phyloP scores from a whole-genome alignment of 306 rosid species.

The Sphenostylis stenocarpa region DNA sequence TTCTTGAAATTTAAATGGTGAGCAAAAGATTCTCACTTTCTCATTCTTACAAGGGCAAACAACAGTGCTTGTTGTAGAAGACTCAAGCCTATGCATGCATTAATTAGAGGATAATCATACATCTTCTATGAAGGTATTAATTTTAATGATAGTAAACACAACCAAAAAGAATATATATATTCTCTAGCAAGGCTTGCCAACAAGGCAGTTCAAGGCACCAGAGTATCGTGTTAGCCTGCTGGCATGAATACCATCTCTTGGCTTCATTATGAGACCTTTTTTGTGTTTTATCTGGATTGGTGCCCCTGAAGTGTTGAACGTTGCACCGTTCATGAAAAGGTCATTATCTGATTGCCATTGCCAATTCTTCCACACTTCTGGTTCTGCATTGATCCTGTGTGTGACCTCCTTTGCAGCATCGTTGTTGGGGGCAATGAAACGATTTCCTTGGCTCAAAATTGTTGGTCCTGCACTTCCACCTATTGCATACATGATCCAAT shows the following conservation, averaged over 20 bases:
- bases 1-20: no score
- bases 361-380: conserved; percentile 19
- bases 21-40: no score
- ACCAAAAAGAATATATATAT: no score
- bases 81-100: no score
- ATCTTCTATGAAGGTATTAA: background rate
- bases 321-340: conserved; percentile 31
- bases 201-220: conserved; percentile 13
- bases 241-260: conserved; percentile 12
- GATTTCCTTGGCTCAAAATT: conserved; percentile 80
- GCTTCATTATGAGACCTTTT: conserved; percentile 25
- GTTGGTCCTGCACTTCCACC: conserved; percentile 80
- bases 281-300: background rate
- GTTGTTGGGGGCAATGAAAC: conserved; percentile 70
- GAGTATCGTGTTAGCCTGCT: conserved; percentile 13
- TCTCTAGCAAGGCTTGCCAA: conserved; percentile 24
- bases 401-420: conserved; percentile 54
- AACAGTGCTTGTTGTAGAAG: no score
- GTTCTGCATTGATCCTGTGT: background rate
- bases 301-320: background rate
- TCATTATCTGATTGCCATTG: conserved; percentile 31
- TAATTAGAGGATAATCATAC: background rate
- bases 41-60: no score
- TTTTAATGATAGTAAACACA: background rate
- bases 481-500: conserved; percentile 87